Evolutionary conservation across 2,329 filamentous ascomycete genomes (phyloP), one percentile per base, ranked within the genome.

Genomic region (Fusarium gaditjirri): DNA sequence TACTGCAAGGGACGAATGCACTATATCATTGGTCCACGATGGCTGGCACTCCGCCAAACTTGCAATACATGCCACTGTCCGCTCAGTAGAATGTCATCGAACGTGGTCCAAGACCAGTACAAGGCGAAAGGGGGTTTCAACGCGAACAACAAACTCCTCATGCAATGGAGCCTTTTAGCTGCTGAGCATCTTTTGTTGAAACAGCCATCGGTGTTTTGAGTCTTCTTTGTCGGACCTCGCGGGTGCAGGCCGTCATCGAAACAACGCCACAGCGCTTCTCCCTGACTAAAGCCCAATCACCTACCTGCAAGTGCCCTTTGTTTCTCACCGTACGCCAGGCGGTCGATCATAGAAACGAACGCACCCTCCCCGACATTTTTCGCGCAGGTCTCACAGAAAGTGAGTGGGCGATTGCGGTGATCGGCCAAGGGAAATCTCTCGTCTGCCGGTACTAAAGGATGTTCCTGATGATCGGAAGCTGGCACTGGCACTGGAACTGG

Each of bases 251-350:
- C 29, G 23, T 23, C 38, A 50, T 43, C 35, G 65, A 66, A 70
- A 70, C 54, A 70, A 61, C 67, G 67, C 67, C 67, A 70, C 67
- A 47, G 67, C 67, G 67, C 60, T 66, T 70, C 65, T 68, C 47
- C 42, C 46, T 31, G 38, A 38, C 17, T 14, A 46, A n/a, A 69
- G n/a, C 39, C 58, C 65, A 69, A 59, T 65, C 65, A 68, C 2
- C 25, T 35, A 68, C 2, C 25, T 35, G 59, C 35, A 31, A 47
- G 36, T 49, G 39, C 25, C 27, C 31, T 53, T 29, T 60, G 64
- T 65, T 56, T 65, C 59, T 50, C 55, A 38, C 55, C 56, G 12
- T 49, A 49, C 46, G 46, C 46, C 36, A 31, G 33, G 27, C 35
- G 54, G 36, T 35, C 35, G 27, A 42, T 61, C 53, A 53, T 53